Evolutionary conservation across 2,329 filamentous ascomycete species (phyloP).

Genomic region (Intubia oerlemansii): DNA sequence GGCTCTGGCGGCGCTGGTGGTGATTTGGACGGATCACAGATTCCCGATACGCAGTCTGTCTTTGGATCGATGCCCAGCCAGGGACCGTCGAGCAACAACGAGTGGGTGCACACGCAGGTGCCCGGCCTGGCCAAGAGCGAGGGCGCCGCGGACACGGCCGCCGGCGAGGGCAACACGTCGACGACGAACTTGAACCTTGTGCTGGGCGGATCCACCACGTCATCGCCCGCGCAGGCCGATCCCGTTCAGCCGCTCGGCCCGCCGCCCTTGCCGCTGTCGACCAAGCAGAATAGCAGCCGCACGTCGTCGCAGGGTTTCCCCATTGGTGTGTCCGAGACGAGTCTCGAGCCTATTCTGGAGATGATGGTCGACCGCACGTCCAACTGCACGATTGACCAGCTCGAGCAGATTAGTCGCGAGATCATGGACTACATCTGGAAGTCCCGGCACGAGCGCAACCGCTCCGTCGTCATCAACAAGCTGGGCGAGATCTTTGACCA

Average conservation of each 20-base stretch:
- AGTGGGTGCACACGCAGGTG: conserved; percentile 39
- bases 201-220: too few species aligned
- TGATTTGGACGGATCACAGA: too few species aligned
- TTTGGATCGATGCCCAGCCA: conserved; percentile 11
- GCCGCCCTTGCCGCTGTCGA: conserved; percentile 1
- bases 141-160: conserved; percentile 11
- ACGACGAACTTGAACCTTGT: too few species aligned
- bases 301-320: conserved; percentile 23
- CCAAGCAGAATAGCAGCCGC: too few species aligned
- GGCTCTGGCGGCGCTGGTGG: too few species aligned
- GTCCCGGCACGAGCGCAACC: conserved; percentile 61
- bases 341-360: conserved; percentile 35
- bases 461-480: conserved; percentile 37
- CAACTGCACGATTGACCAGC: conserved; percentile 73
- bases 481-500: conserved; percentile 56
- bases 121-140: conserved; percentile 19
- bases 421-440: conserved; percentile 85
- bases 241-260: conserved; percentile 5
- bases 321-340: conserved; percentile 22
- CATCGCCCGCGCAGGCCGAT: conserved; percentile 1
- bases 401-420: conserved; percentile 80
- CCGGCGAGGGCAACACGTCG: not conserved
- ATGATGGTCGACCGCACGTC: conserved; percentile 46
- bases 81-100: conserved; percentile 26
- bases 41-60: conserved; percentile 32